Evolutionary conservation across 768 basidiomycete species (phyloP).

Genomic region (Pholiota molesta): DNA sequence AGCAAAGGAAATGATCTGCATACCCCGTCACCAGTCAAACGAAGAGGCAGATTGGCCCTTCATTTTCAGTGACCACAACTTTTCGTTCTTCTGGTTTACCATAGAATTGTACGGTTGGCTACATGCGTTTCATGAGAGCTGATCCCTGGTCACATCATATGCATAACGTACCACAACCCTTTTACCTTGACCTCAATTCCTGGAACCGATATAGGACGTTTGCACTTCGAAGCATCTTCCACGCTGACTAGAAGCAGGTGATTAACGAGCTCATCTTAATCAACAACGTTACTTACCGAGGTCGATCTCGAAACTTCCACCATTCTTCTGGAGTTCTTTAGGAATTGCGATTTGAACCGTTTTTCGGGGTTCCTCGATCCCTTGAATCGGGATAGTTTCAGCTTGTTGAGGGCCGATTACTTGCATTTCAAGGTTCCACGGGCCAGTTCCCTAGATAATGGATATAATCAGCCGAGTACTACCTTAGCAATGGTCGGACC

Average conservation of each 20-base stretch:
- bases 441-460: conserved; percentile 72
- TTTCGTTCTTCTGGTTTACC: conserved; percentile 59
- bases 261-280: conserved; percentile 6
- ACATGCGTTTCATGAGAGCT: background rate
- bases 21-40: conserved; percentile 91
- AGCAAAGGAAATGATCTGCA: conserved; percentile 27
- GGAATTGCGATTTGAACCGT: conserved; percentile 72
- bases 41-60: conserved; percentile 75
- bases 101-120: conserved; percentile 92
- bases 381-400: conserved; percentile 56
- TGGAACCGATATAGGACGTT: conserved; percentile 71
- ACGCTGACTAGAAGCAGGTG: conserved; percentile 64
- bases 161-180: conserved; percentile 63
- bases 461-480: background rate
- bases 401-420: conserved; percentile 74
- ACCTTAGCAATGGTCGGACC: conserved; percentile 19
- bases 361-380: conserved; percentile 57
- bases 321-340: conserved; percentile 60
- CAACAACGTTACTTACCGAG: conserved; percentile 49
- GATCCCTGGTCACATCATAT: background rate
- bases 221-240: conserved; percentile 88
- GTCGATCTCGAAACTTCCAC: conserved; percentile 81
- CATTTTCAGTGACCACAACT: conserved; percentile 73
- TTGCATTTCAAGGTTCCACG: conserved; percentile 87
- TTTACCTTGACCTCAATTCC: conserved; percentile 80